These are phyloP conservation scores for Talaromyces sp. DNA, from an alignment of 2,329 filamentous ascomycete genomes.

Conservation along the genomic window DNA sequence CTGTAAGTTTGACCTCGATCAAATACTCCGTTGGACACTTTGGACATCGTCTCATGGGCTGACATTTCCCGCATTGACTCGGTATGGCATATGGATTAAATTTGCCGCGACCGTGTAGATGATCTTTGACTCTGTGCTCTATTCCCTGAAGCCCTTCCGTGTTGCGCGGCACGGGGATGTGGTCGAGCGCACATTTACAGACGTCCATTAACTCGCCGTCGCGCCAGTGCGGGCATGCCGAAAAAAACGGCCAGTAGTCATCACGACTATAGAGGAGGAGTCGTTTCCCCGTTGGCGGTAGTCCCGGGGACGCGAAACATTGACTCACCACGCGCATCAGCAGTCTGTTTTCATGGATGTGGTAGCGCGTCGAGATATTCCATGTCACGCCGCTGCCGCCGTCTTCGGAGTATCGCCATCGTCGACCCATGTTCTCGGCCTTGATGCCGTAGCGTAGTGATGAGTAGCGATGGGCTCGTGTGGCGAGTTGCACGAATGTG, in stretches of 20 bases:
- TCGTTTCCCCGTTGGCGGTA: conserved; percentile 50
- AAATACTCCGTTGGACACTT: conserved; percentile 60
- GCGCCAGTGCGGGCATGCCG: conserved; percentile 58
- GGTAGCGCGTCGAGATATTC: conserved; percentile 52
- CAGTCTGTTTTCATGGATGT: conserved; percentile 50
- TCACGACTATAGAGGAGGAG: conserved; percentile 55
- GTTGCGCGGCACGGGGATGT: conserved; percentile 47
- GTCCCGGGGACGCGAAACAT: conserved; percentile 47
- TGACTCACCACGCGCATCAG: conserved; percentile 55
- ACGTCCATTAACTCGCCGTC: conserved; percentile 56
- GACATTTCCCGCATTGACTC: conserved; percentile 50
- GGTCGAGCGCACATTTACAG: conserved; percentile 57
- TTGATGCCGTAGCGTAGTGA: conserved; percentile 44
- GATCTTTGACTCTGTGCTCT: conserved; percentile 40
- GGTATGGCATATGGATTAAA: conserved; percentile 42
- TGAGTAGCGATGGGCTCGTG: conserved; percentile 47
- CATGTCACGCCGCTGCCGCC: conserved; percentile 33
- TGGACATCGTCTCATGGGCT: conserved; percentile 57
- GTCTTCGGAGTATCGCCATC: conserved; percentile 38
- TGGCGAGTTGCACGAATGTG: conserved; percentile 54
- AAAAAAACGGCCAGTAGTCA: conserved; percentile 60
- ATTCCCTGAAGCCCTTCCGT: conserved; percentile 38
- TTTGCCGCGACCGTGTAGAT: conserved; percentile 18
- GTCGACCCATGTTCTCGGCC: conserved; percentile 44
- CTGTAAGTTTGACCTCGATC: conserved; percentile 55